A percentile compares a stretch with the other conserved stretches of the same genome.
Conservation (phyloP, 495 filamentous ascomycete genomes). For the Aspergillus avenaceus region DNA sequence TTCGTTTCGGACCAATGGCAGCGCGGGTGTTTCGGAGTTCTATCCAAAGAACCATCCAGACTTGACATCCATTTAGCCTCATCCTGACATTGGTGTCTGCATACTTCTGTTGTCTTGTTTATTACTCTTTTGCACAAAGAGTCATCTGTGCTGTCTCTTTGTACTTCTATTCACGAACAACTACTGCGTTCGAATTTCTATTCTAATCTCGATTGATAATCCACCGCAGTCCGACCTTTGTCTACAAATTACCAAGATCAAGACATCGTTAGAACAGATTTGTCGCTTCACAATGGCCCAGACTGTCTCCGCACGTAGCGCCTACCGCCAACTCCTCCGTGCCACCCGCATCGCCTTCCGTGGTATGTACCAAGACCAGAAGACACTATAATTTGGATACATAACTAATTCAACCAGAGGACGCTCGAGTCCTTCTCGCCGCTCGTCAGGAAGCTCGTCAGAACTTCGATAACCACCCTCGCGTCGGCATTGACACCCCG, state of each 20-base stretch:
- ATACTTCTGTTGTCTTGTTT: no score
- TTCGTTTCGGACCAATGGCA: constrained; percentile 26
- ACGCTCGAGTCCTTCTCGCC: constrained; percentile 58
- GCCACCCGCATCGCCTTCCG: constrained; percentile 78
- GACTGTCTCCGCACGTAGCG: constrained; percentile 60
- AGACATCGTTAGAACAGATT: no score
- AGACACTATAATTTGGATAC: no score
- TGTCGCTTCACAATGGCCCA: constrained; percentile 17
- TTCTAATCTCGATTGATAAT: no score
- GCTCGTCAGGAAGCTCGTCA: constrained; percentile 66
- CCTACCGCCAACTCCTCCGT: constrained; percentile 82
- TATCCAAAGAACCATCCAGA: constrained; percentile 3
- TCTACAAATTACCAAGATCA: neutral
- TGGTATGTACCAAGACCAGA: no score
- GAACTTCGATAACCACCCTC: constrained; percentile 63
- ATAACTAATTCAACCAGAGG: constrained; percentile 49
- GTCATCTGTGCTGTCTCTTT: no score
- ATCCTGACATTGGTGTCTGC: neutral
- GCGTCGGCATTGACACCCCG: constrained; percentile 46
- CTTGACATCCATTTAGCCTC: neutral
- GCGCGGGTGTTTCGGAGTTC: constrained; percentile 24
- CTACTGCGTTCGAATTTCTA: no score
- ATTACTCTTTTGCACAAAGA: no score
- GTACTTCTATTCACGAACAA: no score
- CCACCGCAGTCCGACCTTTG: no score